These are phyloP conservation scores for Cryphonectria naterciae DNA, from an alignment of 2,329 filamentous ascomycete genomes.

Conservation along the genomic window DNA sequence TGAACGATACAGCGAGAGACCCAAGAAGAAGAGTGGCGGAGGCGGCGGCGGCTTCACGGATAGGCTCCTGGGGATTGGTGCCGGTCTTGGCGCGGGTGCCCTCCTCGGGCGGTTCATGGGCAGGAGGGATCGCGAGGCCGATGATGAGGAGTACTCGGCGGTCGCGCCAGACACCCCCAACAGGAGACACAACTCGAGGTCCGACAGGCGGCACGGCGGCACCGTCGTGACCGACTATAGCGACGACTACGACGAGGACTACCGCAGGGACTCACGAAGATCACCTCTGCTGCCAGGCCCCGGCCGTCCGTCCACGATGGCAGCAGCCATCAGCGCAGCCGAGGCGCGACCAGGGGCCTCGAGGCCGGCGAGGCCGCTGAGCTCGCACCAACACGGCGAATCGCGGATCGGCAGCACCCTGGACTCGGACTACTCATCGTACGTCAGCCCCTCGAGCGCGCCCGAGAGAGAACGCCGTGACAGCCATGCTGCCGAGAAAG, in stretches of 20 bases:
- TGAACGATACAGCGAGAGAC: conserved; percentile 66
- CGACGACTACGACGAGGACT: conserved; percentile 51
- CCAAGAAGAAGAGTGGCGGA: conserved; percentile 46
- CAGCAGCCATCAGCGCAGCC: conserved; percentile 52
- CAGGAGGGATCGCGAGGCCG: conserved; percentile 50
- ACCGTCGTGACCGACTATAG: conserved; percentile 50
- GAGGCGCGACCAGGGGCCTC: conserved; percentile 41
- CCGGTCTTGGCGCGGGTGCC: conserved; percentile 64
- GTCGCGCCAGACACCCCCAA: conserved; percentile 65
- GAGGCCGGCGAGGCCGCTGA: conserved; percentile 45
- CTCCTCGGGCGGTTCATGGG: conserved; percentile 64
- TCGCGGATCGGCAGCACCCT: conserved; percentile 51
- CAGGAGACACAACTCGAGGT: conserved; percentile 46
- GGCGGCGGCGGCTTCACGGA: conserved; percentile 65
- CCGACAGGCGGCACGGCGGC: conserved; percentile 36
- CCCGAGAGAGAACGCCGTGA: conserved; percentile 45
- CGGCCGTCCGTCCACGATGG: conserved; percentile 47
- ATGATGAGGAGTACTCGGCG: conserved; percentile 66
- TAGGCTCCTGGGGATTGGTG: conserved; percentile 63
- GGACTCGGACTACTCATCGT: conserved; percentile 63
- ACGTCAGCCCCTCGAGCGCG: conserved; percentile 65
- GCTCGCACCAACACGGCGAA: conserved; percentile 49
- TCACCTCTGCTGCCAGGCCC: conserved; percentile 54
- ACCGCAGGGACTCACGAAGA: conserved; percentile 37
- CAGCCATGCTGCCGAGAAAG: conserved; percentile 58